Conservation (phyloP, 345 rosid species). For the Lumnitzera littorea region DNA sequence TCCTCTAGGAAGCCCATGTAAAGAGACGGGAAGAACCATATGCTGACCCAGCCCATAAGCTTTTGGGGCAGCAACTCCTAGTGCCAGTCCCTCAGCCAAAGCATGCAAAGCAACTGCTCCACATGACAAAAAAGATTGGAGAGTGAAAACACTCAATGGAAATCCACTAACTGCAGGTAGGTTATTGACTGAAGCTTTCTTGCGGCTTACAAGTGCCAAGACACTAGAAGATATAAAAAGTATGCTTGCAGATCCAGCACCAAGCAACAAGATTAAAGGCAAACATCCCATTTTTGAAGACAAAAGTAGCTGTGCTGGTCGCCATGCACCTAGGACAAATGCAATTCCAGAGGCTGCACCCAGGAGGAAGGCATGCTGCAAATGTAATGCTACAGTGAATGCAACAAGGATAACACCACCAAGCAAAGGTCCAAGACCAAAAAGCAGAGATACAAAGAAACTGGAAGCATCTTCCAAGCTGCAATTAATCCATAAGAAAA, state of each 20-base stretch:
- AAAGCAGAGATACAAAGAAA: slow-evolving; percentile 89
- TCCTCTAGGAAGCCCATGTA: slow-evolving; percentile 94
- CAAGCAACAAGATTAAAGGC: slow-evolving; percentile 46
- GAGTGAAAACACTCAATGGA: slow-evolving; percentile 66
- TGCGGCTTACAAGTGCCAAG: slow-evolving; percentile 43
- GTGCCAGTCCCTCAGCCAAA: slow-evolving; percentile 93
- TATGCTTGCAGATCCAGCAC: slow-evolving; percentile 48
- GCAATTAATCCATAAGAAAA: slow-evolving; percentile 15
- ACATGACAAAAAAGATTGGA: slow-evolving; percentile 82
- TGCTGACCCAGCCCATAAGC: slow-evolving; percentile 92
- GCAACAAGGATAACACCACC: slow-evolving; percentile 79
- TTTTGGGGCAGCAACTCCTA: slow-evolving; percentile 97
- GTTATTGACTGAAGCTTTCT: slow-evolving; percentile 42
- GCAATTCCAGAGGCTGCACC: slow-evolving; percentile 95
- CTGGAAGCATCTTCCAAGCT: slow-evolving; percentile 98
- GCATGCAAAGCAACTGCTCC: slow-evolving; percentile 91
- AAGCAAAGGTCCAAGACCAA: slow-evolving; percentile 91
- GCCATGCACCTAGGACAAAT: slow-evolving; percentile 83
- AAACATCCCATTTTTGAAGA: slow-evolving; percentile 75
- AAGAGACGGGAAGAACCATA: slow-evolving; percentile 94
- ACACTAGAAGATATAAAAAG: slow-evolving; percentile 52
- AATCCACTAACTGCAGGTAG: slow-evolving; percentile 45
- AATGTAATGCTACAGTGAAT: slow-evolving; percentile 63
- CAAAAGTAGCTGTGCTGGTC: slow-evolving; percentile 73
- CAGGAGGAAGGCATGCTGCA: slow-evolving; percentile 92